Evolutionary conservation across 805 yeast genomes (phyloP), one percentile per base, ranked within the genome.

Genomic region (Komagataella pseudopastoris): DNA sequence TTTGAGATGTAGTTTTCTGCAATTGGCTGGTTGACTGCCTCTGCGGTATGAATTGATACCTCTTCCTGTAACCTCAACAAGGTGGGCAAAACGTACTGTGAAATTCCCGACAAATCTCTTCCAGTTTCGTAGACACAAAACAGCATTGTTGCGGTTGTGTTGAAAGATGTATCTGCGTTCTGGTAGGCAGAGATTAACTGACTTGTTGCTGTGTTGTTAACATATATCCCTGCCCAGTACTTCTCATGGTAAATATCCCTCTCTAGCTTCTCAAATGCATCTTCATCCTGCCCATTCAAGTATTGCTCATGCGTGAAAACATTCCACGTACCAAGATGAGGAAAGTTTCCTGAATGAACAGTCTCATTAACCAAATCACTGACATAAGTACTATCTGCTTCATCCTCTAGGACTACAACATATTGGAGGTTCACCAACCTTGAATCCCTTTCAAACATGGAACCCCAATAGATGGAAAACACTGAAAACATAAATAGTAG

Each of bases 201-300:
- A 22, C 57, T 57, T 4, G 80, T 70, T 0, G 84, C 78, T 57
- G 77, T 73, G 12, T 71, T 63, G 18, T 61, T 58, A 39, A 84
- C 76, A 55, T 78, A 76, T 43, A 83, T 65, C 0, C 83, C 76
- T 22, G 76, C 73, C 93, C 91, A 85, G 58, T 72, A 82, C 16
- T 74, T 58, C 62, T 81, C 77, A 50, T 74, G 75, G 57, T 76
- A 78, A 3, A 85, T 30, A 30, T 6, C 39, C 5, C 14, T 30
- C 6, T 30, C 39, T 14, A 30, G 14, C 39, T 30, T 30, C 39
- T 30, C 39, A 14, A 10, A 30, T 30, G 39, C 39, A 72, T 51
- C 39, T 30, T 14, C 39, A 30, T 30, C 39, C 14, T 65, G 64
- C 39, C 71, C 57, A 45, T 62, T 43, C 18, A 81, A 60, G 55